Base-by-base conservation (phyloP, 345 rosid species). In the Citrus australasica region DNA sequence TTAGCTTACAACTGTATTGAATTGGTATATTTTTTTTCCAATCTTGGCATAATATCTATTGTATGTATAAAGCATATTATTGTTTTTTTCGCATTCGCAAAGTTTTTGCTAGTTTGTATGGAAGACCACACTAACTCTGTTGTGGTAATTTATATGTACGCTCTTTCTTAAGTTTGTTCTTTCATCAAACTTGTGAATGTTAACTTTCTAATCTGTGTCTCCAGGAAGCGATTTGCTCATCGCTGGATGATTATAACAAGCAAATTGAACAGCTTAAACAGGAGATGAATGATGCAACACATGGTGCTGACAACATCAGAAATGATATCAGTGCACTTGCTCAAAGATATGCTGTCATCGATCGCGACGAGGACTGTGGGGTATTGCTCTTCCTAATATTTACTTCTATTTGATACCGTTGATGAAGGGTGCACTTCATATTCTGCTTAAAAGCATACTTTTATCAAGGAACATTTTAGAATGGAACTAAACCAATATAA, bases 211-310 rank as follows among this genome's bases (percentile, higher is more conserved):
- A 63, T 56, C 69, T 80, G 69, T 79, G 7, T 71, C 27, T 83
- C 84, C 73, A 94, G 99, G 99, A 96, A 82, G 97, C 98, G 61
- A 96, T 96, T 75, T 96, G 98, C 89, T 90, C 98, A 66, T 94
- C 99, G 51, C 83, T 96, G 60, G 98, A 96, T 82, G 99, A 96
- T 79, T 96, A 96, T 87, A 96, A 93, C 89, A 94, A 87, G 90
- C 98, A 96, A 89, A 96, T 96, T 53, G 98, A 94, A 86, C 85
- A 84, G 75, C 79, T 96, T 81, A 96, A 96, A 86, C 84, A 96
- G 82, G 99, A 96, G 87, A 96, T 96, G 99, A 92, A 96, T 85
- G 98, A 96, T 82, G 98, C 99, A 68, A 96, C 99, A 37, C 99
- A 92, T 85, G 98, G 99, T 79, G 99, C 99, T 78, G 99, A 96